A percentile compares a stretch with the other conserved stretches of the same genome.
Evolutionary conservation across 1,284 basidiomycete species (phyloP).

Genomic region (Moniliophthora roreri): DNA sequence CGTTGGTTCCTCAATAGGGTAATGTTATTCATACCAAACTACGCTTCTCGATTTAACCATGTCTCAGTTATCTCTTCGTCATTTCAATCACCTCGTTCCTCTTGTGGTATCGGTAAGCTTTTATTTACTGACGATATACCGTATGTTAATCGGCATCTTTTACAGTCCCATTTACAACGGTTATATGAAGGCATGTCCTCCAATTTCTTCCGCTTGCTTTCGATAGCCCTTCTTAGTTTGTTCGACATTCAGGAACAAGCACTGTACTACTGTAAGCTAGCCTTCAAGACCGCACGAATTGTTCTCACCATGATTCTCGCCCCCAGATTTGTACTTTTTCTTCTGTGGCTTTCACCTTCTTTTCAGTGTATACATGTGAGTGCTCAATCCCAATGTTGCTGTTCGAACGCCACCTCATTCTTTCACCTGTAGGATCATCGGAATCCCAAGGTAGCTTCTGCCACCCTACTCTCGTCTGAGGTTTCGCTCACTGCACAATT

Average conservation of each 20-base stretch:
- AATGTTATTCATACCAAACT: constrained; percentile 29
- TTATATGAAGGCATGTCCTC: constrained; percentile 76
- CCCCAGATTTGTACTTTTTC: constrained; percentile 88
- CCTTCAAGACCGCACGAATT: constrained; percentile 23
- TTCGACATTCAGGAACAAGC: constrained; percentile 67
- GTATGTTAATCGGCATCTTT: constrained; percentile 12
- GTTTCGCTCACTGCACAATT: constrained; percentile 1
- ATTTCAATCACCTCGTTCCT: constrained; percentile 85
- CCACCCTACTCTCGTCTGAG: constrained; percentile 17
- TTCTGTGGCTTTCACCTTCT: constrained; percentile 93
- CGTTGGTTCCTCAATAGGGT: constrained; percentile 80
- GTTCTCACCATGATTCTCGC: constrained; percentile 26
- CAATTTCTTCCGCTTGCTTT: constrained; percentile 16
- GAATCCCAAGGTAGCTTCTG: constrained; percentile 68
- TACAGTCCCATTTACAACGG: constrained; percentile 92
- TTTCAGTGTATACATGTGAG: constrained; percentile 87
- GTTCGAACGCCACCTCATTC: constrained; percentile 23
- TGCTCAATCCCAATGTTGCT: constrained; percentile 14
- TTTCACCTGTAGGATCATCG: constrained; percentile 68
- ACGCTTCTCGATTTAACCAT: constrained; percentile 19
- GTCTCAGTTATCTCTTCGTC: constrained; percentile 75
- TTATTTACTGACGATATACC: background rate
- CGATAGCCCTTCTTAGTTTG: constrained; percentile 7
- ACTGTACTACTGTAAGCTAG: constrained; percentile 73
- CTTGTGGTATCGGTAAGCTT: constrained; percentile 80